Base-by-base conservation (phyloP, 2,329 filamentous ascomycete species). In the Ophiosphaerella narmari region DNA sequence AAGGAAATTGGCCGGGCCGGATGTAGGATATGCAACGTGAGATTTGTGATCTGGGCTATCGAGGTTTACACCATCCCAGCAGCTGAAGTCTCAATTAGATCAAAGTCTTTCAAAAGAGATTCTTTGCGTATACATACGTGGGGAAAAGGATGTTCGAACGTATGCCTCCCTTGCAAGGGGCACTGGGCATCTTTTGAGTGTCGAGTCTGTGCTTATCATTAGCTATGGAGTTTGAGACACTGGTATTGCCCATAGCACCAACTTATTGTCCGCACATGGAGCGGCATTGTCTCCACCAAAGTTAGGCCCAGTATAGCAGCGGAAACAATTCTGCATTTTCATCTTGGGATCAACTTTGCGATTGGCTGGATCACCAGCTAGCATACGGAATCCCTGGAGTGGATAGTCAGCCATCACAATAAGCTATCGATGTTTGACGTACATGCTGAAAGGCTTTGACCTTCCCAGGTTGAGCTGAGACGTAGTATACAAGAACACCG, bases 31-130 rank as follows among this genome's bases (percentile, higher is more conserved):
- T 6, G 77, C 68, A 12, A 78, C 74, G 56, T 78, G 84, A 52
- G 26, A 29, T 29, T 29, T 29, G 11, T 29, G 26, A 11, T 29
- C 26, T 29, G 26, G 26, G 26, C 26, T 76, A 67, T 86, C 78
- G 5, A 77, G 52, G 60, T 79, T 79, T 56, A 71, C 73, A 53
- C 78, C 77, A 47, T 80, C 77, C 77, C 78, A 80, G 50, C 71
- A 72, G 38, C 38, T 40, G 35, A 38, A 38, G 13, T 23, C 23
- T 18, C 14, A 38, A 16, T 38, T 38, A 38, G 35, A 38, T 18
- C 5, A 50, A 49, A 41, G 12, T 7, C 24, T 26, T 16, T 43
- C n/a, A n/a, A 12, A 18, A 40, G 9, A 16, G 14, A 13, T 12
- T 18, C 6, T 18, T 11, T 26, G 12, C n/a, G 11, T 38, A 18